Evolutionary conservation across 139 green algal species (phyloP), one percentile per base, ranked within the genome.

Genomic region (Deuterostichococcus epilithicus): DNA sequence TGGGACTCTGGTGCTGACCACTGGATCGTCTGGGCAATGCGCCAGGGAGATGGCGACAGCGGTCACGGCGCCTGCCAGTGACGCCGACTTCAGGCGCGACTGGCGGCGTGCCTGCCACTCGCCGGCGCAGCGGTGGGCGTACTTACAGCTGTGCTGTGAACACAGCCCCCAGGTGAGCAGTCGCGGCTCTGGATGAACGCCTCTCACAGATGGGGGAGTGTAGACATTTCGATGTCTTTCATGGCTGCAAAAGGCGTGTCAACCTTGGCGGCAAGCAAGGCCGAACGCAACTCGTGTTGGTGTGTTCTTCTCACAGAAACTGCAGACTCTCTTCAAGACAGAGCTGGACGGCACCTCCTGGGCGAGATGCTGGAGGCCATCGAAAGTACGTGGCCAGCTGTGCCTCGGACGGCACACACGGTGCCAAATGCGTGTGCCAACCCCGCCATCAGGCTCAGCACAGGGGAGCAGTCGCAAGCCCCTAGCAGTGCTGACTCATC

Each of bases 21-120:
- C n/a, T n/a, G 60, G 33, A 3, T 37, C 33, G 33, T 42, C 37
- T 71, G 6, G 47, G 26, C 32, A 0, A 22, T 26, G 45, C 26
- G n/a, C 33, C 73, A 77, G 37, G 68, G n/a, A 30, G 18, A 5
- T 52, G 42, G 63, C 36, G 45, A n/a, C 47, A 68, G n/a, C 52
- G 26, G 39, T 22, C 1, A 2, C 32, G 8, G 33, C 70, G 20
- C 76, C 69, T 1, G 26, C 39, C 6, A 76, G 32, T 35, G 26
- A n/a, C 26, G 45, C 26, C 25, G 76, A 76, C 33, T 81, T 81
- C 69, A 36, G 69, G 68, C 36, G 70, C 5, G 63, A 58, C 32
- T 81, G 76, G 76, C 69, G 69, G 30, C 44, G 69, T 3, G 26
- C 28, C 26, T 76, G 69, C 69, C n/a, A 72, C 10, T 65, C 68